Conservation (phyloP, 2,329 filamentous ascomycete genomes). For the Fonsecaea erecta region DNA sequence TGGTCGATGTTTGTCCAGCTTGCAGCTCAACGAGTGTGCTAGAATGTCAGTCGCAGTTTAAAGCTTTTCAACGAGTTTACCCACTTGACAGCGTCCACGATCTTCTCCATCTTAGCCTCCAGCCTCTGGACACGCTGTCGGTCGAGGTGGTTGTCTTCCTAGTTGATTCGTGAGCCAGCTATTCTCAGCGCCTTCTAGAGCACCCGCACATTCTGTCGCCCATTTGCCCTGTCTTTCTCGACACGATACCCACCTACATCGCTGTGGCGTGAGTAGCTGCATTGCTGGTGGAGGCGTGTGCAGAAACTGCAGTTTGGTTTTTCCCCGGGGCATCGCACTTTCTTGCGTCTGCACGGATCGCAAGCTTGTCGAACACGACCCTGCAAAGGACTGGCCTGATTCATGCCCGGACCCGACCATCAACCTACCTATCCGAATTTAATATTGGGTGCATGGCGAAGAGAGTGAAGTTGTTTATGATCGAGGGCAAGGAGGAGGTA, state of each 20-base stretch:
- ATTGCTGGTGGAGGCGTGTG: slow-evolving; percentile 54
- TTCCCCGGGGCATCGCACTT: slow-evolving; percentile 58
- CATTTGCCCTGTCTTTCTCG: slow-evolving; percentile 36
- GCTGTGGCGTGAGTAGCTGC: slow-evolving; percentile 47
- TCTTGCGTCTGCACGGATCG: slow-evolving; percentile 56
- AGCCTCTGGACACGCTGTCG: slow-evolving; percentile 44
- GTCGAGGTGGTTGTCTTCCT: slow-evolving; percentile 26
- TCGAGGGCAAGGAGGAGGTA: not conserved
- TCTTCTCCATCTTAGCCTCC: slow-evolving; percentile 43
- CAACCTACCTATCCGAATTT: not conserved
- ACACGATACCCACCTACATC: slow-evolving; percentile 33
- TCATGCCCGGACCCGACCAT: slow-evolving; percentile 23
- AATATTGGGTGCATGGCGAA: not conserved
- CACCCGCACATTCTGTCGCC: slow-evolving; percentile 1
- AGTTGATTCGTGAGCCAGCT: not conserved
- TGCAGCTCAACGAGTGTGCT: slow-evolving; percentile 16
- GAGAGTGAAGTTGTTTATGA: not conserved
- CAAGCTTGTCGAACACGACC: slow-evolving; percentile 47
- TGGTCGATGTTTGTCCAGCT: slow-evolving; percentile 27
- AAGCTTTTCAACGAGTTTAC: slow-evolving; percentile 3
- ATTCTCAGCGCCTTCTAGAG: not conserved
- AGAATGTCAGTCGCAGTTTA: slow-evolving; percentile 3
- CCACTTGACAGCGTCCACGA: slow-evolving; percentile 46
- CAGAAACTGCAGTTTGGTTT: slow-evolving; percentile 57
- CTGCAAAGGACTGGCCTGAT: slow-evolving; percentile 10